Percentiles rank a stretch among this genome's conserved stretches.
Conservation (phyloP, 129 eudicot genomes). For the Lonicera japonica region DNA sequence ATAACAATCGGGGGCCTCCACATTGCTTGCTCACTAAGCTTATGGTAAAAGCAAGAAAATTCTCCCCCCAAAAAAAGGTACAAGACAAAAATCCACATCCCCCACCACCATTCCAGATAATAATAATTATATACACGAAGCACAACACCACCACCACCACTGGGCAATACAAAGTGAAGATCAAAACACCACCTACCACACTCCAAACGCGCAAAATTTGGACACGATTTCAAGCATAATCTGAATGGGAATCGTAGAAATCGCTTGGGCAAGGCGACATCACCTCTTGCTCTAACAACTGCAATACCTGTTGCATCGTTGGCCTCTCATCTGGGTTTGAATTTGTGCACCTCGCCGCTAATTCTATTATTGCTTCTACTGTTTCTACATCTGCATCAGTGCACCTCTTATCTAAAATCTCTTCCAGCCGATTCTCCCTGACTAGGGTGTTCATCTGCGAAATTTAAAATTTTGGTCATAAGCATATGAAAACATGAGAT, state of each 20-base stretch:
- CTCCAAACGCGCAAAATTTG: neutral
- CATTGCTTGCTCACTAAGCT: neutral
- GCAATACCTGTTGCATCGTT: slow-evolving; percentile 77
- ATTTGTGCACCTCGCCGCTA: slow-evolving; percentile 85
- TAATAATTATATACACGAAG: no score
- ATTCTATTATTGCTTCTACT: slow-evolving; percentile 77
- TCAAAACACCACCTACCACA: neutral
- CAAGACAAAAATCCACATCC: neutral
- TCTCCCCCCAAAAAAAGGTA: neutral
- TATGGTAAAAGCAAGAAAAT: neutral
- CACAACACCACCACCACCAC: neutral
- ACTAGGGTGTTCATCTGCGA: slow-evolving; percentile 70
- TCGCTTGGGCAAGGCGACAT: slow-evolving; percentile 97
- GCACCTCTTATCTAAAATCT: slow-evolving; percentile 68
- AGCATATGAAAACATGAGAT: neutral
- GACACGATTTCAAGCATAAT: slow-evolving; percentile 45
- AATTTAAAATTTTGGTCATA: no score
- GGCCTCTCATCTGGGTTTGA: slow-evolving; percentile 83
- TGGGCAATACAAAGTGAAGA: neutral
- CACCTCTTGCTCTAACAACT: slow-evolving; percentile 88
- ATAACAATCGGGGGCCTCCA: neutral
- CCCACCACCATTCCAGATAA: no score
- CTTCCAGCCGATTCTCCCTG: slow-evolving; percentile 63
- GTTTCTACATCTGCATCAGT: slow-evolving; percentile 60
- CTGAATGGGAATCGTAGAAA: slow-evolving; percentile 94